Base-by-base conservation (phyloP, 1,284 basidiomycete genomes). In the Ceratorhiza oryzae-sativae region DNA sequence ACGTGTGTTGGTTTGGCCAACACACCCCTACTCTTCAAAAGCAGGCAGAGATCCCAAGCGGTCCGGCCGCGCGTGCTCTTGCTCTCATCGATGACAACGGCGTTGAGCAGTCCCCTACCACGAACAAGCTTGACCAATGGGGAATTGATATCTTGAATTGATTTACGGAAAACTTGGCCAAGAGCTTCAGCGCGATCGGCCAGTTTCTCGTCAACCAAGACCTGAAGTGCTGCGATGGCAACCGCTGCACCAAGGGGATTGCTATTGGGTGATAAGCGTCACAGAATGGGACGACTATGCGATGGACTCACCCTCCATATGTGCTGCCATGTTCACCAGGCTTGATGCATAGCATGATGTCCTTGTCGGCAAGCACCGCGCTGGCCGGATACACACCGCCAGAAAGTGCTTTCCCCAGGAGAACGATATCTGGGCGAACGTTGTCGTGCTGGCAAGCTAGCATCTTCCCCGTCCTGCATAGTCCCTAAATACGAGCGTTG, bases 281-380 rank as follows among this genome's bases (percentile, higher is more conserved):
- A 23, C 55, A n/a, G n/a, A 12, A 25, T 56, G 53, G 72, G 39
- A 62, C 56, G 15, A 10, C 71, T 55, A 46, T 23, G 34, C 10
- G 67, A 61, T 45, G 45, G 48, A 71, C 88, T 74, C 76, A 92
- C 90, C 94, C 94, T 77, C 94, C 94, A 75, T 95, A 96, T 0
- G 97, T 98, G 77, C 91, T 94, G n/a, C 96, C 95, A 78, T 98
- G 97, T 83, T 98, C 95, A 74, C 97, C 96, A n/a, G 97, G 95
- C 75, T 90, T 86, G 80, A 99, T 97, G 83, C 91, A 93, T 34
- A 96, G 89, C 95, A 99, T 98, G 74, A 99, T 82, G 36, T 94
- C 91, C 75, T 88, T 87, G 81, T 95, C 90, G 5, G 95, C 92
- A 34, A 99, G 86, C 12, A 98, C 96, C 15, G 93, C 94, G 45